These are phyloP conservation scores for Cicer bijugum DNA, from an alignment of 306 rosid genomes.

Conservation along the genomic window DNA sequence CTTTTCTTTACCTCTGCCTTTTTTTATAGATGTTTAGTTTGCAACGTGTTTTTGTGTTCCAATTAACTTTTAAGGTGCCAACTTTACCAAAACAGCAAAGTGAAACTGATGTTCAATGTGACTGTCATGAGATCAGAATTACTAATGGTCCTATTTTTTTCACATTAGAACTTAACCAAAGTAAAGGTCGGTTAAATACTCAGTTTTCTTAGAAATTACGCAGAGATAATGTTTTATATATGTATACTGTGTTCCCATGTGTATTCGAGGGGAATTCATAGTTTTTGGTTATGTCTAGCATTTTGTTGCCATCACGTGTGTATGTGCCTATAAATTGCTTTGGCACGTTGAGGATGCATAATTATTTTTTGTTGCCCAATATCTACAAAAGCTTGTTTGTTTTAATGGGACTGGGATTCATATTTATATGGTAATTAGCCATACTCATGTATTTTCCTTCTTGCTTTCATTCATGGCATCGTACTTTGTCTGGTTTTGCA, in stretches of 20 bases:
- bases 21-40: background rate
- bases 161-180: background rate
- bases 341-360: conserved; percentile 6
- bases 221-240: background rate
- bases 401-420: conserved; percentile 14
- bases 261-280: conserved; percentile 15
- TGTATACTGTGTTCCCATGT: background rate
- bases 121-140: conserved; percentile 6
- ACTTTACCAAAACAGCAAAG: background rate
- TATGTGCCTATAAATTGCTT: background rate
- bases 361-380: background rate
- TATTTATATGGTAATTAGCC: background rate
- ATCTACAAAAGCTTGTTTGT: conserved; percentile 1
- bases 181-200: conserved; percentile 12
- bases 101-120: conserved; percentile 16
- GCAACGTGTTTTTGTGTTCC: conserved; percentile 12
- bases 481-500: conserved; percentile 33
- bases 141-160: conserved; percentile 16
- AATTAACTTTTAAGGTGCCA: background rate
- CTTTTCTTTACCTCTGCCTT: background rate
- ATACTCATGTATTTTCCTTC: background rate
- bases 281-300: background rate
- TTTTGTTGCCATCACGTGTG: conserved; percentile 10
- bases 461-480: conserved; percentile 1
- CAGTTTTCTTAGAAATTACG: conserved; percentile 10